These are phyloP conservation scores for Coemansia sp. DNA, from an alignment of 192 early-diverging fungal species.

Conservation along the genomic window DNA sequence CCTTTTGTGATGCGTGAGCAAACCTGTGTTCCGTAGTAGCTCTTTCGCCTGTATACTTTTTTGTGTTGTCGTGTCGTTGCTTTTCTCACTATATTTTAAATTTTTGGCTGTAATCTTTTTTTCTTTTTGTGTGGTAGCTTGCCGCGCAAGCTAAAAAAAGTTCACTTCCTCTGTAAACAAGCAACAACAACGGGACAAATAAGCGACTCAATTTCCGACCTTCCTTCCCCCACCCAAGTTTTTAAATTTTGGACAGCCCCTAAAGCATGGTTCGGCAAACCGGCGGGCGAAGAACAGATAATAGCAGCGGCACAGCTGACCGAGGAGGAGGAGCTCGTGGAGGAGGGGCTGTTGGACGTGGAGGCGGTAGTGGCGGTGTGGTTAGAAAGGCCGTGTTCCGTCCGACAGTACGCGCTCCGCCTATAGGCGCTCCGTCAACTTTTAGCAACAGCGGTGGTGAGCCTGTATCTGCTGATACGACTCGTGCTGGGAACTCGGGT, in stretches of 20 bases:
- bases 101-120: neutral
- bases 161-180: neutral
- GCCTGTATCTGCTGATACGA: neutral
- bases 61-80: neutral
- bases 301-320: constrained; percentile 11
- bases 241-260: neutral
- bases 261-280: constrained; percentile 9
- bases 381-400: constrained; percentile 40
- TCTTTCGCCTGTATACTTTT: neutral
- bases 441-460: neutral
- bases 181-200: neutral
- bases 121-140: neutral
- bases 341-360: neutral
- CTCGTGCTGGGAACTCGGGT: neutral
- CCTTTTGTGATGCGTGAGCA: neutral
- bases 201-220: neutral
- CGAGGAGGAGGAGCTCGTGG: neutral
- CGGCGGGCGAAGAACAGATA: constrained; percentile 11
- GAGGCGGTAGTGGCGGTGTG: constrained; percentile 5
- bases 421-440: constrained; percentile 14
- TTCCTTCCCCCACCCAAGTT: neutral
- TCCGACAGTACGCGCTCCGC: constrained; percentile 41
- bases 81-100: neutral
- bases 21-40: neutral
- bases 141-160: neutral